Evolutionary conservation across 164 flowering plant species (phyloP).

Genomic region (Tinospora cordifolia): DNA sequence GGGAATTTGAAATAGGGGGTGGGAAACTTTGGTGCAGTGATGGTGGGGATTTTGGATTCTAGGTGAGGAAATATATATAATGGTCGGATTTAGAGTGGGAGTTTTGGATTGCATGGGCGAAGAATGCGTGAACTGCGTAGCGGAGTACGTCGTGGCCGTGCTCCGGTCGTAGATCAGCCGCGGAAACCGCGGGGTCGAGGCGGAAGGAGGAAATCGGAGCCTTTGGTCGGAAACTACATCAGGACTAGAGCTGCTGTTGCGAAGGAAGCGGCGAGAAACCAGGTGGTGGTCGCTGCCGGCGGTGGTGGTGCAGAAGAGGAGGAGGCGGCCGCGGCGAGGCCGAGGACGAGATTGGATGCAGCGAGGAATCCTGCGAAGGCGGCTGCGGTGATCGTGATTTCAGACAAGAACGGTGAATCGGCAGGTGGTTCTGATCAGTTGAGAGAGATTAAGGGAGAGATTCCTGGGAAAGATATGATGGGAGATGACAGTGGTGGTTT

Average conservation of each 20-base stretch:
- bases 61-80: conserved; percentile 29
- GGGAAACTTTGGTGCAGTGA: conserved; percentile 23
- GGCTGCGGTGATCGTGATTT: conserved; percentile 10
- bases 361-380: conserved; percentile 19
- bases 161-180: conserved; percentile 24
- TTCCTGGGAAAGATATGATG: conserved; percentile 26
- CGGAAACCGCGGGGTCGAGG: conserved; percentile 18
- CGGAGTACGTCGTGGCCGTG: conserved; percentile 54
- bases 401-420: conserved; percentile 10
- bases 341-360: conserved; percentile 25
- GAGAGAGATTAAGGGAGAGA: conserved; percentile 11
- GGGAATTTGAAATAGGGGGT: conserved; percentile 17
- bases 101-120: conserved; percentile 44
- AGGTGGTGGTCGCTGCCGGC: not conserved
- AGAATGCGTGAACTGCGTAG: conserved; percentile 71
- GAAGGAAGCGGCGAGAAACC: conserved; percentile 27
- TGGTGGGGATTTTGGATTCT: conserved; percentile 14
- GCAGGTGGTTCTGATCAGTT: conserved; percentile 7
- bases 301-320: conserved; percentile 1
- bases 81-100: conserved; percentile 25
- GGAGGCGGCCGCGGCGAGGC: conserved; percentile 10
- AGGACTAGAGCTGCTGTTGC: conserved; percentile 59
- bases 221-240: conserved; percentile 28
- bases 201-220: conserved; percentile 19
- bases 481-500: conserved; percentile 63